These are phyloP conservation scores for Entonaema liquescens DNA, from an alignment of 495 filamentous ascomycete genomes.

Conservation along the genomic window DNA sequence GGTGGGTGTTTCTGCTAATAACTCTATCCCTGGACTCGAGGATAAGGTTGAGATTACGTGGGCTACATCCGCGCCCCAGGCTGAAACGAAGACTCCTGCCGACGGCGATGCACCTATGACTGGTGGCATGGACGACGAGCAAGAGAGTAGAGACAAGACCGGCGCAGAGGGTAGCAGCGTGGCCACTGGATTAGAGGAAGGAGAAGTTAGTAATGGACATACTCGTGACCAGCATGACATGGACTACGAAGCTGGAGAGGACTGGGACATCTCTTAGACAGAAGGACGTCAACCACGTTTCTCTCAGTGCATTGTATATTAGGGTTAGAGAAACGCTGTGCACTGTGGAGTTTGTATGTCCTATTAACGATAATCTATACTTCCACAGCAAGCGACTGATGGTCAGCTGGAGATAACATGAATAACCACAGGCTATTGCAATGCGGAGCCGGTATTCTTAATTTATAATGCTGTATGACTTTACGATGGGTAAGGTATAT, in stretches of 20 bases:
- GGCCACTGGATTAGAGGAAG: constrained; percentile 35
- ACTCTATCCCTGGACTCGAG: constrained; percentile 73
- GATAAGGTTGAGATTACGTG: constrained; percentile 79
- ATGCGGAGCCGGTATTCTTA: not conserved
- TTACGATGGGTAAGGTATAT: not conserved
- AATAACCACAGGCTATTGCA: not conserved
- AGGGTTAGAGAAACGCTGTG: not conserved
- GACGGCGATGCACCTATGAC: constrained; percentile 22
- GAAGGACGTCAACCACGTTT: not conserved
- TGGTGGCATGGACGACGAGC: constrained; percentile 20
- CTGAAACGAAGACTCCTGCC: constrained; percentile 7
- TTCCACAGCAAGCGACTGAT: not conserved
- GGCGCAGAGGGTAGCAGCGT: constrained; percentile 9
- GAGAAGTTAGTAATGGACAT: constrained; percentile 33
- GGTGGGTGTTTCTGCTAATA: constrained; percentile 63
- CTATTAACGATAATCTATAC: not conserved
- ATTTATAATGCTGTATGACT: not conserved
- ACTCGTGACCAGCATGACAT: constrained; percentile 43
- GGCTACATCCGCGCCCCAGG: constrained; percentile 56
- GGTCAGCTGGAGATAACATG: not conserved
- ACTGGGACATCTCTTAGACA: constrained; percentile 35
- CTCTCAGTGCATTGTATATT: not conserved
- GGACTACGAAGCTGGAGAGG: constrained; percentile 43
- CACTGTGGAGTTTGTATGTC: not conserved
- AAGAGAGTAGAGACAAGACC: constrained; percentile 17